Evolutionary conservation across 108 stramenopile genomes (phyloP).

Genomic region (Skeletonema potamos): DNA sequence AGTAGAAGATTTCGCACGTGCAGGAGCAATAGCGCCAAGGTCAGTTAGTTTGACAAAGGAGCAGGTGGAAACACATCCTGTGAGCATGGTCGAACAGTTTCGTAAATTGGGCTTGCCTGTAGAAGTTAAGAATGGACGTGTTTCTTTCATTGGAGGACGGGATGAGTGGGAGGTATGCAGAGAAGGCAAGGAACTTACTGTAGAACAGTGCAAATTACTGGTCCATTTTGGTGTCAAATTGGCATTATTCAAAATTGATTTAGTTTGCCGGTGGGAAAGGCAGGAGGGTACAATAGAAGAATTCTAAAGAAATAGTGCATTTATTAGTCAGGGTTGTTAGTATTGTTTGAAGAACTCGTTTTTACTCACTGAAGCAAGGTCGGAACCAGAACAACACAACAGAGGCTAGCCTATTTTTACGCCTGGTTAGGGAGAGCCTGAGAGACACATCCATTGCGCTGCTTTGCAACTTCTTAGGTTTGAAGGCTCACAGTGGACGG

Average conservation of each 20-base stretch:
- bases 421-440: no score
- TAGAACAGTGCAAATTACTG: slow-evolving; percentile 91
- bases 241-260: slow-evolving; percentile 74
- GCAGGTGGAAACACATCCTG: slow-evolving; percentile 79
- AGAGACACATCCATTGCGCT: no score
- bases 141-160: slow-evolving; percentile 76
- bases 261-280: slow-evolving; percentile 78
- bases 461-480: no score
- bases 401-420: no score
- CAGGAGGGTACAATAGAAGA: slow-evolving; percentile 65
- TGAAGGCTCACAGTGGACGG: no score
- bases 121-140: slow-evolving; percentile 88
- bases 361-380: not conserved
- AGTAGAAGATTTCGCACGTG: slow-evolving; percentile 91
- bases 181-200: slow-evolving; percentile 80
- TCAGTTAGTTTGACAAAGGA: slow-evolving; percentile 76
- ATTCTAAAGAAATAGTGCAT: slow-evolving; percentile 10
- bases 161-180: slow-evolving; percentile 81
- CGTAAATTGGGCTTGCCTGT: slow-evolving; percentile 93
- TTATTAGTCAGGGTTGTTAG: not conserved
- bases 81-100: slow-evolving; percentile 94
- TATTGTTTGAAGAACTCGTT: slow-evolving; percentile 8
- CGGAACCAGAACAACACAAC: slow-evolving; percentile 2
- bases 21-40: slow-evolving; percentile 70
- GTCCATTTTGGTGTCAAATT: slow-evolving; percentile 86